Conservation (phyloP, 345 rosid species). For the Citrus hindsii region DNA sequence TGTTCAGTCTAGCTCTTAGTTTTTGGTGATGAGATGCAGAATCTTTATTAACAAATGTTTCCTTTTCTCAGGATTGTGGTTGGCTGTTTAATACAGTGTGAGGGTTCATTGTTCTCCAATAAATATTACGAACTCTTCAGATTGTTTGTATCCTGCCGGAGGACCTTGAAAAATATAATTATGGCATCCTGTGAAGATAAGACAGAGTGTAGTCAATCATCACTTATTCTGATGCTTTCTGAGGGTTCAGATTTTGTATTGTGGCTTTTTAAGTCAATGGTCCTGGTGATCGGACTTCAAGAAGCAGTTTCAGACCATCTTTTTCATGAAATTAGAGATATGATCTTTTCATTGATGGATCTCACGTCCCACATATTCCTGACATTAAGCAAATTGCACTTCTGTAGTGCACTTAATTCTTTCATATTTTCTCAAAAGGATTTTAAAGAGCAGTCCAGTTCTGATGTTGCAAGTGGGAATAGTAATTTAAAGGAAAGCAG, state of each 20-base stretch:
- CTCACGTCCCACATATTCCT: conserved; percentile 65
- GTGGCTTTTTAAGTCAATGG: conserved; percentile 79
- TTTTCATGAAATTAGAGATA: conserved; percentile 24
- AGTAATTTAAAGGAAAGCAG: conserved; percentile 14
- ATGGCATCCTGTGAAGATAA: conserved; percentile 46
- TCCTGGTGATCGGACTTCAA: conserved; percentile 36
- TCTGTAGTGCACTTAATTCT: conserved; percentile 26
- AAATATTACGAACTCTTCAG: conserved; percentile 40
- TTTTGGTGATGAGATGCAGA: conserved; percentile 5
- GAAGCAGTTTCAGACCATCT: conserved; percentile 21
- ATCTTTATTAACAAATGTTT: conserved; percentile 4
- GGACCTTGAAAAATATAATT: conserved; percentile 59
- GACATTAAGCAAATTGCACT: conserved; percentile 45
- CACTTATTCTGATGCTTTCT: conserved; percentile 31
- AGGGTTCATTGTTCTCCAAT: conserved; percentile 26
- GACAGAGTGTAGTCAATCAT: conserved; percentile 26
- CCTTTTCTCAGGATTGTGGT: conserved; percentile 40
- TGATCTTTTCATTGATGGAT: conserved; percentile 63
- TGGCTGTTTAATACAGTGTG: conserved; percentile 31
- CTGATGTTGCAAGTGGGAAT: conserved; percentile 22
- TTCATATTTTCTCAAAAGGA: conserved; percentile 11
- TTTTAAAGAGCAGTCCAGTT: conserved; percentile 23
- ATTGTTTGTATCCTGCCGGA: conserved; percentile 65
- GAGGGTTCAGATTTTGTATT: conserved; percentile 41
- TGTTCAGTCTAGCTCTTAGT: not conserved